These are phyloP conservation scores for Parascedosporium putredinis DNA, from an alignment of 2,329 filamentous ascomycete species.

Conservation along the genomic window DNA sequence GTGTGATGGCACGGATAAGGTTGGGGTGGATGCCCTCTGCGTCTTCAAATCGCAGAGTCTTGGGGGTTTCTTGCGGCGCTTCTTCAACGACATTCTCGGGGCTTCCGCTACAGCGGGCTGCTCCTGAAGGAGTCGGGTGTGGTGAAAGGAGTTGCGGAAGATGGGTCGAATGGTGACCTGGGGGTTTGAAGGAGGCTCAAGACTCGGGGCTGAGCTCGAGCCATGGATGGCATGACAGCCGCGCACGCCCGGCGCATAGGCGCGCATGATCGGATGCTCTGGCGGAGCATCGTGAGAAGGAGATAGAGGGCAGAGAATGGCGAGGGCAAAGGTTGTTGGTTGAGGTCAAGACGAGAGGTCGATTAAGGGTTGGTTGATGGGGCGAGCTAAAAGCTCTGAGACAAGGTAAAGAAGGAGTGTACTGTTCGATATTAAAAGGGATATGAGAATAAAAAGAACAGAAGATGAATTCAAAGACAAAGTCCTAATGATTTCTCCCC, in stretches of 20 bases:
- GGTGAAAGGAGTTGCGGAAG: slow-evolving; percentile 9
- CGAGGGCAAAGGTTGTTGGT: not conserved
- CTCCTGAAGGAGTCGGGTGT: slow-evolving; percentile 10
- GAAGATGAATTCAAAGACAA: not conserved
- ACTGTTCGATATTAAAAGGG: not conserved
- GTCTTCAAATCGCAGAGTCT: slow-evolving; percentile 32
- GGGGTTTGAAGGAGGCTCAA: not conserved
- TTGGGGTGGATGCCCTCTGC: slow-evolving; percentile 49
- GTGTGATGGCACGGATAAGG: slow-evolving; percentile 58
- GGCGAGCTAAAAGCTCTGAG: not conserved
- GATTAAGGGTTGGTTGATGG: too few relatives aligned
- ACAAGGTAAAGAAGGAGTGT: not conserved
- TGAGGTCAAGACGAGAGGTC: not conserved
- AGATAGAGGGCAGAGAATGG: not conserved
- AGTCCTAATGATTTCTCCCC: not conserved
- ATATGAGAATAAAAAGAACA: not conserved
- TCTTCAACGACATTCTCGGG: slow-evolving; percentile 4
- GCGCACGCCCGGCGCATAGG: slow-evolving; percentile 10
- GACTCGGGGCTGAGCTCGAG: slow-evolving; percentile 5
- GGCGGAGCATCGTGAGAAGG: slow-evolving; percentile 11
- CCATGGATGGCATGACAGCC: not conserved
- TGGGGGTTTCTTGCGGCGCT: slow-evolving; percentile 6
- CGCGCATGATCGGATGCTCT: slow-evolving; percentile 10
- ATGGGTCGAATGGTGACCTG: slow-evolving; percentile 8
- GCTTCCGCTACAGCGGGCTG: slow-evolving; percentile 9